Evolutionary conservation across 2,329 filamentous ascomycete species (phyloP).

Genomic region (Fusarium sp.): DNA sequence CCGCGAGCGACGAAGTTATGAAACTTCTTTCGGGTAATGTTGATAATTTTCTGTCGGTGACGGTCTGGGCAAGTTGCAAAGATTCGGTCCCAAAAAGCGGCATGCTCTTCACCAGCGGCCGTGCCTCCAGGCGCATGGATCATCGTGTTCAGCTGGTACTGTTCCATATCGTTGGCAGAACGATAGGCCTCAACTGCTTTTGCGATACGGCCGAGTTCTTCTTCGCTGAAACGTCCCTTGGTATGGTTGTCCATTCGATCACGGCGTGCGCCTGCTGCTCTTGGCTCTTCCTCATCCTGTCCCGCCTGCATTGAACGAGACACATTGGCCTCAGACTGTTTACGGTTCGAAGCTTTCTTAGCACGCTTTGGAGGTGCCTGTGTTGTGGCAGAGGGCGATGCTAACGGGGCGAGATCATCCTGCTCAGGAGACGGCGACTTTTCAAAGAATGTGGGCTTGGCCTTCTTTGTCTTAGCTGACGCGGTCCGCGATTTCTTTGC

Average conservation of each 20-base stretch:
- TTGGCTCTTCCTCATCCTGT: constrained; percentile 34
- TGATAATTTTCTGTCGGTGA: constrained; percentile 64
- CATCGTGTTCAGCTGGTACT: constrained; percentile 61
- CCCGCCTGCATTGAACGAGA: constrained; percentile 41
- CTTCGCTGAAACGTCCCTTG: constrained; percentile 57
- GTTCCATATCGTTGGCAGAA: constrained; percentile 55
- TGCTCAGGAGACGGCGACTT: constrained; percentile 43
- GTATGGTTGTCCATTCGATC: constrained; percentile 47
- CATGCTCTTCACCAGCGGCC: constrained; percentile 51
- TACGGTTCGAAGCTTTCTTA: constrained; percentile 48
- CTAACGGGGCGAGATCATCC: constrained; percentile 41
- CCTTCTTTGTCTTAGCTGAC: constrained; percentile 58
- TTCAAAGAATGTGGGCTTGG: constrained; percentile 60
- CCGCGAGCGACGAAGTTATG: constrained; percentile 71
- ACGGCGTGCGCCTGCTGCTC: constrained; percentile 33
- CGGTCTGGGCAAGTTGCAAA: constrained; percentile 61
- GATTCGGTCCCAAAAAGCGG: constrained; percentile 63
- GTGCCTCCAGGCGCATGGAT: constrained; percentile 53
- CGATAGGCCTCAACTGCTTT: constrained; percentile 59
- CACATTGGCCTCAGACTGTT: constrained; percentile 27
- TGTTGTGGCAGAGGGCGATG: constrained; percentile 50
- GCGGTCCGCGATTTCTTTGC: constrained; percentile 50
- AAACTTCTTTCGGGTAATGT: constrained; percentile 70
- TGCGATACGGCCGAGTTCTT: constrained; percentile 56
- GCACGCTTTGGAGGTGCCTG: constrained; percentile 47